These are phyloP conservation scores for Kockiozyma suomiensis DNA, from an alignment of 805 yeast genomes.

Conservation along the genomic window DNA sequence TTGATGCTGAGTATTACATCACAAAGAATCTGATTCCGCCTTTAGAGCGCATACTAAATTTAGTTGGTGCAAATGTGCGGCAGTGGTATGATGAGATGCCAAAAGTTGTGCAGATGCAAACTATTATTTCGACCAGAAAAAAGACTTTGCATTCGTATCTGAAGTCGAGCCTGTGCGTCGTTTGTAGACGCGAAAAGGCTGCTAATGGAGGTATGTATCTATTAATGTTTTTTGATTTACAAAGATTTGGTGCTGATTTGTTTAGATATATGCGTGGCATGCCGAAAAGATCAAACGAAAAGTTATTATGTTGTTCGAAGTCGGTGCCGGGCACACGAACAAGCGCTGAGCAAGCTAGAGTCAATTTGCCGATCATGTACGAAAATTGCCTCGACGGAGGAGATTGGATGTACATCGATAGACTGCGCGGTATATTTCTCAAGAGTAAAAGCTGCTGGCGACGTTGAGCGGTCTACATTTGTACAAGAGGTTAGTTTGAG, in stretches of 20 bases:
- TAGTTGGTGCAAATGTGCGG: conserved; percentile 78
- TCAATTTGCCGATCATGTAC: conserved; percentile 41
- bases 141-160: conserved; percentile 24
- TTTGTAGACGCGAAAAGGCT: conserved; percentile 13
- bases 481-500: background rate
- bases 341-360: conserved; percentile 30
- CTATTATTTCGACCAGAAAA: background rate
- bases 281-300: conserved; percentile 17
- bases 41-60: conserved; percentile 74
- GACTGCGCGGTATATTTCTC: conserved; percentile 68
- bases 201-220: conserved; percentile 18
- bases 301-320: conserved; percentile 27
- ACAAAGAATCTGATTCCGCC: conserved; percentile 86
- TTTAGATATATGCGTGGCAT: conserved; percentile 28
- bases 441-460: conserved; percentile 47
- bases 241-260: too few species aligned
- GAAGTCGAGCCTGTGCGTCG: conserved; percentile 28
- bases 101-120: conserved; percentile 37
- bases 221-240: background rate
- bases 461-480: conserved; percentile 1
- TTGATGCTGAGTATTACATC: conserved; percentile 87
- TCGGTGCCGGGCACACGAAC: conserved; percentile 29
- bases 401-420: conserved; percentile 55
- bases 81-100: conserved; percentile 80
- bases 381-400: conserved; percentile 40